phyloP scores from a whole-genome alignment of 352 stramenopile genomes.

The Pythium biforme region DNA sequence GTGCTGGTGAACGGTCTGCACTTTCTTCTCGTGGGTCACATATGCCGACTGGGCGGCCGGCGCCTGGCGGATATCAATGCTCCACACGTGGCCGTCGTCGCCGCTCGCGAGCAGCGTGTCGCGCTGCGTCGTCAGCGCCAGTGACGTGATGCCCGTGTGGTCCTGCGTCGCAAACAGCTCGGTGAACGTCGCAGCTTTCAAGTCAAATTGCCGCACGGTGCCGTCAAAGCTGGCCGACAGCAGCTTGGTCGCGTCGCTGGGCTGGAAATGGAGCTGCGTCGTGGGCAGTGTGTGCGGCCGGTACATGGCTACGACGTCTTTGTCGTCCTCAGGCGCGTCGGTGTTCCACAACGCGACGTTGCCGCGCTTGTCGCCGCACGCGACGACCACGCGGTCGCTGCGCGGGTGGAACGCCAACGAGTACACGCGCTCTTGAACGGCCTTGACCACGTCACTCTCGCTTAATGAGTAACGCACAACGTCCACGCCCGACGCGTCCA shows the following conservation, averaged over 20 bases:
- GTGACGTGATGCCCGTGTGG: slow-evolving; percentile 56
- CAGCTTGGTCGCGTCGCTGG: slow-evolving; percentile 47
- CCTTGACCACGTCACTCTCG: slow-evolving; percentile 67
- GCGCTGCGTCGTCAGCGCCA: slow-evolving; percentile 27
- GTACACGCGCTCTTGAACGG: slow-evolving; percentile 70
- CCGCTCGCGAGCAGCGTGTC: slow-evolving; percentile 49
- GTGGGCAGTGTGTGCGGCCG: slow-evolving; percentile 62
- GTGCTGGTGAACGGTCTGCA: slow-evolving; percentile 84
- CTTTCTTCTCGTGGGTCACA: slow-evolving; percentile 78
- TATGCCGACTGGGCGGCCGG: slow-evolving; percentile 36
- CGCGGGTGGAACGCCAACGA: slow-evolving; percentile 75
- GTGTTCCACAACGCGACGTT: slow-evolving; percentile 71
- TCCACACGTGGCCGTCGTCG: slow-evolving; percentile 60
- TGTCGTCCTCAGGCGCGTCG: slow-evolving; percentile 18
- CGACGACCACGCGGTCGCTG: slow-evolving; percentile 56
- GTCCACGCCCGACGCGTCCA: slow-evolving; percentile 43
- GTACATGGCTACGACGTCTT: slow-evolving; percentile 53
- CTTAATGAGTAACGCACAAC: slow-evolving; percentile 46
- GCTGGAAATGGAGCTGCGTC: slow-evolving; percentile 63
- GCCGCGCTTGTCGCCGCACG: slow-evolving; percentile 71
- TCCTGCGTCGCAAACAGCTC: slow-evolving; percentile 51
- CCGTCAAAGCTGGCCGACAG: slow-evolving; percentile 75
- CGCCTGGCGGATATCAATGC: slow-evolving; percentile 48
- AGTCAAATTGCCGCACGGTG: slow-evolving; percentile 64
- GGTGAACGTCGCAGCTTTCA: slow-evolving; percentile 49